A percentile compares a stretch with the other conserved stretches of the same genome.
These are phyloP conservation scores for Daldinia bambusicola DNA, from an alignment of 495 filamentous ascomycete species.

Conservation along the genomic window DNA sequence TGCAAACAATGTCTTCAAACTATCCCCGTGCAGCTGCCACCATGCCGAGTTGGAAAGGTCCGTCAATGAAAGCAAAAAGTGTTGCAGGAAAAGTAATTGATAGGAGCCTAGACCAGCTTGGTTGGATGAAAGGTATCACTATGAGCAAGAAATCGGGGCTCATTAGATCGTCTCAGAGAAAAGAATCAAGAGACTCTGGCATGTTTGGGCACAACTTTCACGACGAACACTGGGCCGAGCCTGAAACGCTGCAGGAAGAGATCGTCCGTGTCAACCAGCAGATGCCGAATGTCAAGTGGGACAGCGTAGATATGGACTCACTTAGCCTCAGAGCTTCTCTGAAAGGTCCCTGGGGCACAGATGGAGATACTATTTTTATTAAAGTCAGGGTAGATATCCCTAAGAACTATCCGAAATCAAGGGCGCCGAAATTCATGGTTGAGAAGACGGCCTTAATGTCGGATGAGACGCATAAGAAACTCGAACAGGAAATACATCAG, in stretches of 20 bases:
- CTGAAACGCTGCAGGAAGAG: constrained; percentile 86
- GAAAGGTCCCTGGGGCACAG: constrained; percentile 85
- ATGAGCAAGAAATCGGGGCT: constrained; percentile 69
- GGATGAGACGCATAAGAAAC: constrained; percentile 69
- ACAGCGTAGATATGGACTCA: constrained; percentile 82
- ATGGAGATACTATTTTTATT: constrained; percentile 76
- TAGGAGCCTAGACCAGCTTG: constrained; percentile 68
- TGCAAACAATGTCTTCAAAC: constrained; percentile 53
- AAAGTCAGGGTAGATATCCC: constrained; percentile 86
- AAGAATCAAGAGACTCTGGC: constrained; percentile 55
- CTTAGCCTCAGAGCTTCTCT: constrained; percentile 79
- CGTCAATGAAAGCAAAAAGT: constrained; percentile 72
- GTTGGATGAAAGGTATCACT: constrained; percentile 94
- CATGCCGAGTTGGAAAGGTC: constrained; percentile 56
- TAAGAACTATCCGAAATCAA: constrained; percentile 73
- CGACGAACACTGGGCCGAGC: constrained; percentile 73
- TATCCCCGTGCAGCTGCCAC: constrained; percentile 50
- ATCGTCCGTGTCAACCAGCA: constrained; percentile 84
- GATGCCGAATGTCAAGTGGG: constrained; percentile 85
- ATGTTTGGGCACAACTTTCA: constrained; percentile 57
- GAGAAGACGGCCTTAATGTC: constrained; percentile 84
- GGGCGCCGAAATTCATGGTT: constrained; percentile 72
- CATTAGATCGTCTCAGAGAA: constrained; percentile 48
- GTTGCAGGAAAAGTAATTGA: constrained; percentile 69
- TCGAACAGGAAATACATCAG: constrained; percentile 73